These are phyloP conservation scores for Dorcoceras hygrometricum DNA, from an alignment of 257 asterid species.

Conservation along the genomic window DNA sequence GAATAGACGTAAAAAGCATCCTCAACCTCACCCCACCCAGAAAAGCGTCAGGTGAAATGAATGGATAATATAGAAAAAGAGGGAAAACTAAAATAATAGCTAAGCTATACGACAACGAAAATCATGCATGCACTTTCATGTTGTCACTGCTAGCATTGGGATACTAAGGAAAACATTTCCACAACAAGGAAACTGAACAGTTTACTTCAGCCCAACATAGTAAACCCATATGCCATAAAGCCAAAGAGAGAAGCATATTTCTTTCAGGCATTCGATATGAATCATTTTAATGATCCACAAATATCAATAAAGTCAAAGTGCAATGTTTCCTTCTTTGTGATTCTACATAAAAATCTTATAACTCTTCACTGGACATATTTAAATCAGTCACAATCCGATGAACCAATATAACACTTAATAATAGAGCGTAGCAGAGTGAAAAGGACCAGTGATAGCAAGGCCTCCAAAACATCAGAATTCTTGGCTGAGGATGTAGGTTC, in stretches of 20 bases:
- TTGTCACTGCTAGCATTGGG: not conserved
- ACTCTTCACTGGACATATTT: not conserved
- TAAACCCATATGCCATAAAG: not conserved
- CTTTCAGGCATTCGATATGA: not conserved
- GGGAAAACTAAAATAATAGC: not conserved
- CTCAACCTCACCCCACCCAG: not conserved
- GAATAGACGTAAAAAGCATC: not conserved
- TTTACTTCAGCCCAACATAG: not conserved
- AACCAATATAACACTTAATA: not conserved
- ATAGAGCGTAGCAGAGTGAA: not conserved
- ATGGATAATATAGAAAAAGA: not conserved
- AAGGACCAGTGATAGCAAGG: not conserved
- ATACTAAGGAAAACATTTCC: not conserved
- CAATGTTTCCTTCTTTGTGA: too few relatives aligned
- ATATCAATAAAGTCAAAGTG: not conserved
- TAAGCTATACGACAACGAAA: not conserved
- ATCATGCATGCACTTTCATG: not conserved
- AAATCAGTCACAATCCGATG: not conserved
- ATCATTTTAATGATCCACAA: not conserved
- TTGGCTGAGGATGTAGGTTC: not conserved
- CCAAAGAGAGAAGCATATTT: not conserved
- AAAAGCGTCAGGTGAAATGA: not conserved
- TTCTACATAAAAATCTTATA: not conserved
- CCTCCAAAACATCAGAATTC: not conserved
- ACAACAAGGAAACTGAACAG: not conserved